These are phyloP conservation scores for Pseudonitzschia multiseries DNA, from an alignment of 108 stramenopile genomes.

Conservation along the genomic window DNA sequence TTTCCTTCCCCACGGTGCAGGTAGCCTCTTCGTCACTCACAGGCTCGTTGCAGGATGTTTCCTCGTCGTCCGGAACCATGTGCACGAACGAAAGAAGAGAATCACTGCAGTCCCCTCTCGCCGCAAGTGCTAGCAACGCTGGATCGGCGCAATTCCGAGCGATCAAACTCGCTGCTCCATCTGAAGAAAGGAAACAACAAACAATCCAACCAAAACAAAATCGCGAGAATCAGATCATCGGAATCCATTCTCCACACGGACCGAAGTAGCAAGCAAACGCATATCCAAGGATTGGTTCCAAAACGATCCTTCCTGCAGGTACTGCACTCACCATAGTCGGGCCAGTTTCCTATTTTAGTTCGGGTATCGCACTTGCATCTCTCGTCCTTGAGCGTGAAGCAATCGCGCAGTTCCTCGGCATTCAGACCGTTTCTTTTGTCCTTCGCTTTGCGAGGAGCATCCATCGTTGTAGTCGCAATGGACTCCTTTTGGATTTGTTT, in stretches of 20 bases:
- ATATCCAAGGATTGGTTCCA: not conserved
- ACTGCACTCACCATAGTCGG: constrained; percentile 39
- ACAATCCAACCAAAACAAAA: not conserved
- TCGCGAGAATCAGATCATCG: no score
- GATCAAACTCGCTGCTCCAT: constrained; percentile 29
- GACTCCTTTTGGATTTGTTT: constrained; percentile 74
- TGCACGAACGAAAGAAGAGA: constrained; percentile 51
- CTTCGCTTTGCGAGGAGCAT: constrained; percentile 27
- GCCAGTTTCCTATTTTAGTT: constrained; percentile 68
- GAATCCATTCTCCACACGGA: no score
- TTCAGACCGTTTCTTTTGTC: constrained; percentile 40
- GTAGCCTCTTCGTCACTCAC: not conserved
- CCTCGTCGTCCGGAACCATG: constrained; percentile 28
- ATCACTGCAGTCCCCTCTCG: constrained; percentile 3
- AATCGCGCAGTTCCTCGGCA: constrained; percentile 72
- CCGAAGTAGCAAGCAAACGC: no score
- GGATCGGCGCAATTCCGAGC: constrained; percentile 38
- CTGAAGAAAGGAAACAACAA: not conserved
- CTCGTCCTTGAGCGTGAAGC: constrained; percentile 62
- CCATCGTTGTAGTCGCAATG: constrained; percentile 52
- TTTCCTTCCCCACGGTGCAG: not conserved
- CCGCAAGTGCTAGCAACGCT: constrained; percentile 45
- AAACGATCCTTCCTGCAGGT: no score
- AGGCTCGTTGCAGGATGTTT: not conserved
- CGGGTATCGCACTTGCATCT: constrained; percentile 68